Evolutionary conservation across 2,329 filamentous ascomycete species (phyloP), one percentile per base, ranked within the genome.

Genomic region (Colletotrichum nymphaeae): DNA sequence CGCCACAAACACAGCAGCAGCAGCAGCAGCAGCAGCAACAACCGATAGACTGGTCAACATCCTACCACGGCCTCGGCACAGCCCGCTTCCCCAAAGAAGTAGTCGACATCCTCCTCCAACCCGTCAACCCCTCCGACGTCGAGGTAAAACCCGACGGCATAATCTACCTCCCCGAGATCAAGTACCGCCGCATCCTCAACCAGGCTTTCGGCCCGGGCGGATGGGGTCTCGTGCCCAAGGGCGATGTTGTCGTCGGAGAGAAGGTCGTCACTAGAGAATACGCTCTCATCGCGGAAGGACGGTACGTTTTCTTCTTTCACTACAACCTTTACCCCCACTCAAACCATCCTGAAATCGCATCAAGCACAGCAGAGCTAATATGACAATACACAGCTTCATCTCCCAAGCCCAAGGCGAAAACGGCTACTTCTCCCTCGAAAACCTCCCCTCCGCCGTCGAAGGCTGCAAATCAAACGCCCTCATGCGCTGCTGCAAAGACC

Each of bases 131-230:
- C 0, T 88, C 92, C 60, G 96, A 98, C 83, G 92, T 99, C 68
- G 97, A 99, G 86, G 93, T 99, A 81, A 99, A 99, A 86, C 96
- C 97, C 37, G 97, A 99, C 85, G 97, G 97, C 42, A 96, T 99
- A 77, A 87, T 98, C 73, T 99, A 98, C 82, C 87, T 99, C 72
- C 97, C 97, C 14, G 97, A 99, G 88, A 98, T 99, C 87, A 98
- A 98, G 86, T 99, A 99, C 85, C 88, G 97, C 57, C 88, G 96
- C 75, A 96, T 97, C 76, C 84, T 99, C 78, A 98, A 98, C 82
- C 87, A 88, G 78, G 95, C 95, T 0, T 99, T 99, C 84, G 96
- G 97, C 0, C 97, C 97, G 0, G 97, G 97, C 67, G 97, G 94
- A 7, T 99, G 97, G 97, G 97, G 97, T 1, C 86, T 99, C 67